Percentiles rank a stretch among this genome's conserved stretches.
These are phyloP conservation scores for Fonsecaea multimorphosa DNA, from an alignment of 2,329 filamentous ascomycete species.

Conservation along the genomic window DNA sequence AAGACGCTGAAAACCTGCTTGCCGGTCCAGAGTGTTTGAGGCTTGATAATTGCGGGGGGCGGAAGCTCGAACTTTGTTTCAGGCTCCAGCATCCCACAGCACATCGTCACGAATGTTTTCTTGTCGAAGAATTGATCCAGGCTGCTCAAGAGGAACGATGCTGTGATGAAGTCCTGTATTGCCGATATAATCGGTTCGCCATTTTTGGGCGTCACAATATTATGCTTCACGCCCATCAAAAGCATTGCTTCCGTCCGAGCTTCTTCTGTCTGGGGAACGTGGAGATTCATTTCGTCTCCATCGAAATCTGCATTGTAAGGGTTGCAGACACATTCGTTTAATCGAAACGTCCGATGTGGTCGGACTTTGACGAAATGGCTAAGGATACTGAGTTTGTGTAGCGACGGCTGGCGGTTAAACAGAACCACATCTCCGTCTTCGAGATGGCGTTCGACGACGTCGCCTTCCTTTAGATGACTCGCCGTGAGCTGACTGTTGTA, in stretches of 20 bases:
- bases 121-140: constrained; percentile 94
- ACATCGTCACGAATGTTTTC: constrained; percentile 85
- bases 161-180: constrained; percentile 99
- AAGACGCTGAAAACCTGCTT: constrained; percentile 95
- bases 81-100: constrained; percentile 90
- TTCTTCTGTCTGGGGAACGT: constrained; percentile 97
- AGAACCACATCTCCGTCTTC: constrained; percentile 95
- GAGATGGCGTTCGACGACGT: constrained; percentile 91
- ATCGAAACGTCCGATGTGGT: constrained; percentile 91
- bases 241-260: constrained; percentile 93
- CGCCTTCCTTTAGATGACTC: constrained; percentile 76
- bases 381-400: constrained; percentile 99
- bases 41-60: constrained; percentile 83
- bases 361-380: constrained; percentile 92
- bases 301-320: constrained; percentile 99
- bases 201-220: constrained; percentile 93
- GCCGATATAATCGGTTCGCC: constrained; percentile 97
- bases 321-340: constrained; percentile 97
- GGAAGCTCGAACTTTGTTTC: constrained; percentile 81
- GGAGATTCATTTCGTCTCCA: constrained; percentile 98
- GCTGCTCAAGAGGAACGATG: constrained; percentile 85
- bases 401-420: constrained; percentile 96
- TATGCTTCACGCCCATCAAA: constrained; percentile 97
- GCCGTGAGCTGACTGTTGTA: constrained; percentile 77
- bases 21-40: constrained; percentile 88